These are phyloP conservation scores for Xylaria sp. DNA, from an alignment of 2,329 filamentous ascomycete species.

Conservation along the genomic window DNA sequence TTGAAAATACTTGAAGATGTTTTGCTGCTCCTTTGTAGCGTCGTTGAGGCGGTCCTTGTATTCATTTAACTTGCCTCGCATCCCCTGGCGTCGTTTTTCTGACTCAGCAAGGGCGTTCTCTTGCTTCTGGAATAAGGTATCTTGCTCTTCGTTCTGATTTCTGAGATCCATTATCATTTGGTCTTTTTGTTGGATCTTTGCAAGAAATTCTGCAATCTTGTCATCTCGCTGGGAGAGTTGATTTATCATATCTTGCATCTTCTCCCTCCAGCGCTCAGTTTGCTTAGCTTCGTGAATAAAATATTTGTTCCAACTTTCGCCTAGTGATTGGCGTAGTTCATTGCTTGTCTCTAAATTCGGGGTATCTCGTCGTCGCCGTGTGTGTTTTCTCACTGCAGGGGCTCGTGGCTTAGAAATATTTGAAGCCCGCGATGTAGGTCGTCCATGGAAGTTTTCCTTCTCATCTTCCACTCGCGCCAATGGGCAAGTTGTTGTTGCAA, in stretches of 20 bases:
- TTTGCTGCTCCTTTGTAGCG: conserved; percentile 54
- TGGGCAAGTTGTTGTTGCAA: neutral
- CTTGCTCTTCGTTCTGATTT: conserved; percentile 36
- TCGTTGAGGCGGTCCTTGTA: conserved; percentile 51
- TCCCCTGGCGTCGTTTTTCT: conserved; percentile 13
- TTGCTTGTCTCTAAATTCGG: conserved; percentile 27
- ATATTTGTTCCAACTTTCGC: conserved; percentile 32
- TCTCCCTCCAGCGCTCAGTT: conserved; percentile 28
- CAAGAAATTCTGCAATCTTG: conserved; percentile 19
- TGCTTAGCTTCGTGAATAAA: conserved; percentile 27
- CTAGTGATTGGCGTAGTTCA: conserved; percentile 22
- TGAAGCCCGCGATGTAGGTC: conserved; percentile 32
- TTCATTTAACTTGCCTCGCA: conserved; percentile 45
- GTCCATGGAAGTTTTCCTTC: neutral
- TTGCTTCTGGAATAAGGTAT: conserved; percentile 35
- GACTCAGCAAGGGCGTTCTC: conserved; percentile 36
- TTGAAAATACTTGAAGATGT: conserved; percentile 46
- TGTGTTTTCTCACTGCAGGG: neutral
- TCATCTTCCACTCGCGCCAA: neutral
- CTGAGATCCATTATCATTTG: conserved; percentile 35
- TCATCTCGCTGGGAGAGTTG: conserved; percentile 27
- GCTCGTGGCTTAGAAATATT: conserved; percentile 34
- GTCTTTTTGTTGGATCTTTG: conserved; percentile 19
- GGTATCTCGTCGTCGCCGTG: conserved; percentile 5
- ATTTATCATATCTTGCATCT: conserved; percentile 25